These are phyloP conservation scores for Fusarium avenaceum DNA, from an alignment of 2,329 filamentous ascomycete genomes.

Conservation along the genomic window DNA sequence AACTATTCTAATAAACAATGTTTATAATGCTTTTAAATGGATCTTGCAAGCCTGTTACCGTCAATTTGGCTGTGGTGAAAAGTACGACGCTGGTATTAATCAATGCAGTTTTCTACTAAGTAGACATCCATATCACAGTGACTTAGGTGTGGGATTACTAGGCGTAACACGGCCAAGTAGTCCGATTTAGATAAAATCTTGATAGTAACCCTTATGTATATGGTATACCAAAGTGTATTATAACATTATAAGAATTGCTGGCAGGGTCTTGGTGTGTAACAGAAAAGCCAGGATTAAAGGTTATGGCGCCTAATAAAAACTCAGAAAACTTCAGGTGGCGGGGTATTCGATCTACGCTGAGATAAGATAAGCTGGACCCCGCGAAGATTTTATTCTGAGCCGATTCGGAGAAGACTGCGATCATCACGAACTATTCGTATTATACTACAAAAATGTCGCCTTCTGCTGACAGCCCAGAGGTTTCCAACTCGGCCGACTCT, in stretches of 20 bases:
- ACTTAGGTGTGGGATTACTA: no score
- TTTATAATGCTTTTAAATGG: neutral
- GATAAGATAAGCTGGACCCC: constrained; percentile 52
- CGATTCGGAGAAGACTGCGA: constrained; percentile 27
- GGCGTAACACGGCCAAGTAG: no score
- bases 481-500: constrained; percentile 47
- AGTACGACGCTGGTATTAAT: no score
- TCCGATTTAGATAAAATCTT: no score
- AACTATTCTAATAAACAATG: neutral
- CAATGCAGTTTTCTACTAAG: no score
- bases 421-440: constrained; percentile 26
- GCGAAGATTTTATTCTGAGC: constrained; percentile 54
- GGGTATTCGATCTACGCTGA: constrained; percentile 24
- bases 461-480: constrained; percentile 42
- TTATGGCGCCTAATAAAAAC: constrained; percentile 3
- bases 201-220: no score
- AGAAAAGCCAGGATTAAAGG: neutral
- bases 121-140: no score
- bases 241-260: no score
- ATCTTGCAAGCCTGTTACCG: no score
- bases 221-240: no score
- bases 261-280: no score
- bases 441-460: constrained; percentile 47
- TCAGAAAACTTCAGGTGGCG: constrained; percentile 25
- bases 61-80: no score